Evolutionary conservation across 768 basidiomycete species (phyloP).

Genomic region (Leucocoprinus leucothites): DNA sequence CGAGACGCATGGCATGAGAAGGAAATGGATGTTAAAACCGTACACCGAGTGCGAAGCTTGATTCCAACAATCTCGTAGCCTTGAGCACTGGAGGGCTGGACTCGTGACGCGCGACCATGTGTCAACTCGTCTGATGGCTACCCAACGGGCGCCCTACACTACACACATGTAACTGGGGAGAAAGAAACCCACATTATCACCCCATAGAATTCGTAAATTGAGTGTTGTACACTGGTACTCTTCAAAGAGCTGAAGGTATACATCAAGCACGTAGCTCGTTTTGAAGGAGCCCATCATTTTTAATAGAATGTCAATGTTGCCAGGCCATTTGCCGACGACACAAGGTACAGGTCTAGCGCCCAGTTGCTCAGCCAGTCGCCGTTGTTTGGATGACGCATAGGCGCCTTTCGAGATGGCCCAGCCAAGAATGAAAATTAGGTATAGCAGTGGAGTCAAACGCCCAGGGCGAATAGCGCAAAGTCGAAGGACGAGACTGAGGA

Average conservation of each 20-base stretch:
- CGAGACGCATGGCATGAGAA: slow-evolving; percentile 8
- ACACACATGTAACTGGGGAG: too few relatives aligned
- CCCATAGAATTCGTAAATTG: slow-evolving; percentile 67
- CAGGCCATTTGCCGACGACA: slow-evolving; percentile 70
- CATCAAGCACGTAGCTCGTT: slow-evolving; percentile 58
- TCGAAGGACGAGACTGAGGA: slow-evolving; percentile 21
- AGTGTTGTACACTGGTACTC: slow-evolving; percentile 71
- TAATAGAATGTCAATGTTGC: slow-evolving; percentile 70
- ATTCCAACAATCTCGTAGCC: too few relatives aligned
- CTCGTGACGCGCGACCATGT: too few relatives aligned
- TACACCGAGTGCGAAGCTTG: too few relatives aligned
- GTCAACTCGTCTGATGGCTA: too few relatives aligned
- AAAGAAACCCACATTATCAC: slow-evolving; percentile 51
- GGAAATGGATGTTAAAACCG: slow-evolving; percentile 1
- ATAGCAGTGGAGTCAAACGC: slow-evolving; percentile 31
- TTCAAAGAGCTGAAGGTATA: slow-evolving; percentile 63
- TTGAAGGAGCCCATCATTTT: slow-evolving; percentile 52
- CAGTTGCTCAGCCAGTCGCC: slow-evolving; percentile 41
- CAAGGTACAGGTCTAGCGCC: slow-evolving; percentile 52
- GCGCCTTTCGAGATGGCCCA: slow-evolving; percentile 35
- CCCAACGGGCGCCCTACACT: neutral
- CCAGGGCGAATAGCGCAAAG: slow-evolving; percentile 30
- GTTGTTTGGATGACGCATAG: slow-evolving; percentile 33
- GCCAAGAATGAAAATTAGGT: slow-evolving; percentile 38
- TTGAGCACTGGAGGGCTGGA: too few relatives aligned